phyloP scores from a whole-genome alignment of 2,329 filamentous ascomycete species.

The Ophiostoma triangulosporum region DNA sequence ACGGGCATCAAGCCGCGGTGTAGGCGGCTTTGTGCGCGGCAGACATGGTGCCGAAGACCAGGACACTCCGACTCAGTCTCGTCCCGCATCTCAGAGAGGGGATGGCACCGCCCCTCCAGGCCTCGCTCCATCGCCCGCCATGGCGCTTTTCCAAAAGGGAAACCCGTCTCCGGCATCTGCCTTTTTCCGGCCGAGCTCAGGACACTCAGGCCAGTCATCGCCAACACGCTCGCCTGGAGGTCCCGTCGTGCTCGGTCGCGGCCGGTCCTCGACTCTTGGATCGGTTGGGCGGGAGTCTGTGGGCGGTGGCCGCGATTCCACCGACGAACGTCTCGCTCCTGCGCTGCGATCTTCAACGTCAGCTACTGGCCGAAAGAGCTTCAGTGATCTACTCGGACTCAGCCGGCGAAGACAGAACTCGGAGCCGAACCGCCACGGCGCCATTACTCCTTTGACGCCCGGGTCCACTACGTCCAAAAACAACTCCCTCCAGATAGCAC shows the following conservation, averaged over 20 bases:
- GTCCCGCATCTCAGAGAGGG: constrained; percentile 17
- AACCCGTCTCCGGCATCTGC: constrained; percentile 33
- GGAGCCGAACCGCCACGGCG: constrained; percentile 54
- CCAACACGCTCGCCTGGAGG: constrained; percentile 30
- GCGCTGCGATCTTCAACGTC: constrained; percentile 69
- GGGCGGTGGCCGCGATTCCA: constrained; percentile 51
- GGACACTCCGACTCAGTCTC: constrained; percentile 21
- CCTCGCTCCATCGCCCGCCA: constrained; percentile 23
- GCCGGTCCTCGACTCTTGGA: constrained; percentile 79
- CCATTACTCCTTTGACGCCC: constrained; percentile 56
- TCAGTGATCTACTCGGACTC: constrained; percentile 75
- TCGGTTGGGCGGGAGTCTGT: constrained; percentile 63
- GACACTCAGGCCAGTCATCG: constrained; percentile 52
- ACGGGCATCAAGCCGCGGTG: constrained; percentile 4
- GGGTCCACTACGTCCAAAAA: constrained; percentile 60
- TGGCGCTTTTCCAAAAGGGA: constrained; percentile 20
- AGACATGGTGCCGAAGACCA: constrained; percentile 9
- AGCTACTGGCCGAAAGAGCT: constrained; percentile 72
- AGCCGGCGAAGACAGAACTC: constrained; percentile 70
- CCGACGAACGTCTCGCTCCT: constrained; percentile 54
- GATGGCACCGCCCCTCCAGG: constrained; percentile 18
- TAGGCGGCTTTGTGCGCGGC: constrained; percentile 4
- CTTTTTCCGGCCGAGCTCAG: constrained; percentile 34
- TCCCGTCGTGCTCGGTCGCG: constrained; percentile 27
- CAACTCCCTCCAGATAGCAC: constrained; percentile 65